phyloP scores from a whole-genome alignment of 495 filamentous ascomycete species.

The Barbatosphaeria neglecta region DNA sequence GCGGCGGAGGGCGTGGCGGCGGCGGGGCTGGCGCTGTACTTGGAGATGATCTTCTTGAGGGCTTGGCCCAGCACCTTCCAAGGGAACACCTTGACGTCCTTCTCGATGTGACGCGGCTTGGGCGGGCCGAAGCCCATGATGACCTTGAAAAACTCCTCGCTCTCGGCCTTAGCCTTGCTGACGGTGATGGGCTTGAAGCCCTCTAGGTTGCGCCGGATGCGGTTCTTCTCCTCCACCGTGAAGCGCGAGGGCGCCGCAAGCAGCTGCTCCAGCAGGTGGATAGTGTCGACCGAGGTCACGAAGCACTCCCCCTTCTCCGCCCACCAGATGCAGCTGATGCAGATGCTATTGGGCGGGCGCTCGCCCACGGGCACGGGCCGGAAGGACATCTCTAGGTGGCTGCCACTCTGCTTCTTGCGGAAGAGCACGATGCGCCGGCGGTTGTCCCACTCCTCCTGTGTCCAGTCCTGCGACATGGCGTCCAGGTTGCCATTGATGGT shows the following conservation, averaged over 20 bases:
- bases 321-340: conserved; percentile 90
- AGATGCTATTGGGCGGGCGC: conserved; percentile 61
- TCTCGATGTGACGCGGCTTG: conserved; percentile 95
- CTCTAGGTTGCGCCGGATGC: conserved; percentile 89
- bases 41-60: conserved; percentile 92
- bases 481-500: conserved; percentile 78
- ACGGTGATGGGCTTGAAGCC: conserved; percentile 83
- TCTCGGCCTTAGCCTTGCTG: conserved; percentile 81
- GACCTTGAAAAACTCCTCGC: conserved; percentile 93
- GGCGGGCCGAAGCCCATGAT: conserved; percentile 97
- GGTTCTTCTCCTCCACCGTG: conserved; percentile 93
- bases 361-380: conserved; percentile 58
- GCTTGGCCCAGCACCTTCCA: conserved; percentile 78
- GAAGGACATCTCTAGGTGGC: conserved; percentile 62
- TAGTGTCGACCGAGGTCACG: conserved; percentile 94
- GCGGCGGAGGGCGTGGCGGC: too few species aligned
- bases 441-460: conserved; percentile 59
- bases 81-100: conserved; percentile 95
- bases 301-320: conserved; percentile 78
- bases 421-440: conserved; percentile 81
- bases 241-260: conserved; percentile 61
- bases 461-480: conserved; percentile 70
- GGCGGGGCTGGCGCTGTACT: conserved; percentile 58
- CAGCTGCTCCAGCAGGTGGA: conserved; percentile 79
- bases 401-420: conserved; percentile 62